Percentiles rank a stretch among this genome's conserved stretches.
These are phyloP conservation scores for Yamadazyma jaroonii DNA, from an alignment of 1,139 yeast genomes.

Conservation along the genomic window DNA sequence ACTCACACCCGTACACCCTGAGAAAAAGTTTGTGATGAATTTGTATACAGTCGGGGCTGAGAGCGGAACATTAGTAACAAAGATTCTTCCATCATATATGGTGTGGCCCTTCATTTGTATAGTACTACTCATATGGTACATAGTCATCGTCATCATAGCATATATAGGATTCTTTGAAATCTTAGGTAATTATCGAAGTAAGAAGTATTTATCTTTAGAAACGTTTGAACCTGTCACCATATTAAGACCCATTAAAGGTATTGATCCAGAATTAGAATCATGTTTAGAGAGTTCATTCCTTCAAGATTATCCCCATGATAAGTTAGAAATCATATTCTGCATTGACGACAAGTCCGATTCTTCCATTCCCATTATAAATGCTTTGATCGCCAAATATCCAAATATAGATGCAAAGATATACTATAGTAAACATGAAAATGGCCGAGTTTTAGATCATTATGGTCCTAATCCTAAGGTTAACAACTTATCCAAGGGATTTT, in stretches of 20 bases:
- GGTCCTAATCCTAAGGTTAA: slow-evolving; percentile 93
- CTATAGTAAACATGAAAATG: slow-evolving; percentile 37
- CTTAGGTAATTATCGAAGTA: slow-evolving; percentile 29
- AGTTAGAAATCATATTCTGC: slow-evolving; percentile 72
- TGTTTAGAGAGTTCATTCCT: slow-evolving; percentile 69
- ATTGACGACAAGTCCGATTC: slow-evolving; percentile 65
- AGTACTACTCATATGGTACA: slow-evolving; percentile 38
- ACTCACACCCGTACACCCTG: slow-evolving; percentile 1
- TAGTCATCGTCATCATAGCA: slow-evolving; percentile 43
- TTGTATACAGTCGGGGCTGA: not conserved
- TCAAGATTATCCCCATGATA: slow-evolving; percentile 61
- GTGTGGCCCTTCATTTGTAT: slow-evolving; percentile 6
- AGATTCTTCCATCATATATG: slow-evolving; percentile 1
- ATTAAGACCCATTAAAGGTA: slow-evolving; percentile 78
- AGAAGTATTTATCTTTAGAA: slow-evolving; percentile 16
- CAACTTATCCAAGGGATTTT: slow-evolving; percentile 77
- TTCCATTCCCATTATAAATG: slow-evolving; percentile 55
- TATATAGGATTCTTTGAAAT: slow-evolving; percentile 49
- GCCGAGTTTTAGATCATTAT: slow-evolving; percentile 39
- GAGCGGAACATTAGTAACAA: not conserved
- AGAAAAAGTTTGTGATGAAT: not conserved
- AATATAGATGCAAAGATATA: slow-evolving; percentile 58
- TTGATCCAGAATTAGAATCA: slow-evolving; percentile 69
- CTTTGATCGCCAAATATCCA: slow-evolving; percentile 54
- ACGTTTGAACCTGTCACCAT: slow-evolving; percentile 62